Evolutionary conservation across 305 asterid genomes (phyloP).

Genomic region (Solanum aculeatissimum): DNA sequence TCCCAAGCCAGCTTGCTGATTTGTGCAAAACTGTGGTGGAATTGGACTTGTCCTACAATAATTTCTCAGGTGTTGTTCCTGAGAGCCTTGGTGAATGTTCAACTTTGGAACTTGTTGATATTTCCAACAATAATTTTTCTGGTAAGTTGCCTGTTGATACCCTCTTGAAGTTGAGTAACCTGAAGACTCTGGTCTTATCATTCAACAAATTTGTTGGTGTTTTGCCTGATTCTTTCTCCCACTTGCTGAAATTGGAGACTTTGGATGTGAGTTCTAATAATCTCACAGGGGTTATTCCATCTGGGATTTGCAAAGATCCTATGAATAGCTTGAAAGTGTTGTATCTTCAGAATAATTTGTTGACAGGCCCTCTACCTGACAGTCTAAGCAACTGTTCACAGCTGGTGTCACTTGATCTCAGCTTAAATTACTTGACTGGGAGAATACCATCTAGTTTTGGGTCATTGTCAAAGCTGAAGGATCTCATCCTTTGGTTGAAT

Average conservation of each 20-base stretch:
- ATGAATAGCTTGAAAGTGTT: slow-evolving; percentile 47
- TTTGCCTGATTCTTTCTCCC: slow-evolving; percentile 58
- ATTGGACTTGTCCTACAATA: slow-evolving; percentile 57
- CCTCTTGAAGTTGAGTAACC: slow-evolving; percentile 36
- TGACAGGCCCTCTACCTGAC: slow-evolving; percentile 45
- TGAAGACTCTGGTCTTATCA: slow-evolving; percentile 52
- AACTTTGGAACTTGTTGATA: slow-evolving; percentile 41
- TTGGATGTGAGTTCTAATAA: slow-evolving; percentile 85
- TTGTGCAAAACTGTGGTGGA: slow-evolving; percentile 54
- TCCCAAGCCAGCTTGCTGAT: slow-evolving; percentile 35
- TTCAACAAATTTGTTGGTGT: slow-evolving; percentile 59
- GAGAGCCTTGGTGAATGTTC: slow-evolving; percentile 54
- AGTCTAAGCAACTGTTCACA: slow-evolving; percentile 48
- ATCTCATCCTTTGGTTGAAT: slow-evolving; percentile 54
- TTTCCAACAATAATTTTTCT: slow-evolving; percentile 56
- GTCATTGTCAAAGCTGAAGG: slow-evolving; percentile 30
- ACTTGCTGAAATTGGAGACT: slow-evolving; percentile 39
- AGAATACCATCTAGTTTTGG: slow-evolving; percentile 52
- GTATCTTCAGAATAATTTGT: slow-evolving; percentile 64
- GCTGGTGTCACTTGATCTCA: slow-evolving; percentile 49
- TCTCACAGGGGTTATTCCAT: slow-evolving; percentile 57
- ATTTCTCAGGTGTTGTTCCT: slow-evolving; percentile 57
- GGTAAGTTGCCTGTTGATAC: slow-evolving; percentile 70
- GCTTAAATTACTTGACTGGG: slow-evolving; percentile 45
- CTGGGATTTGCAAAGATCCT: slow-evolving; percentile 49